phyloP scores from a whole-genome alignment of 1,284 basidiomycete species.

The Takashimella tepidaria region DNA sequence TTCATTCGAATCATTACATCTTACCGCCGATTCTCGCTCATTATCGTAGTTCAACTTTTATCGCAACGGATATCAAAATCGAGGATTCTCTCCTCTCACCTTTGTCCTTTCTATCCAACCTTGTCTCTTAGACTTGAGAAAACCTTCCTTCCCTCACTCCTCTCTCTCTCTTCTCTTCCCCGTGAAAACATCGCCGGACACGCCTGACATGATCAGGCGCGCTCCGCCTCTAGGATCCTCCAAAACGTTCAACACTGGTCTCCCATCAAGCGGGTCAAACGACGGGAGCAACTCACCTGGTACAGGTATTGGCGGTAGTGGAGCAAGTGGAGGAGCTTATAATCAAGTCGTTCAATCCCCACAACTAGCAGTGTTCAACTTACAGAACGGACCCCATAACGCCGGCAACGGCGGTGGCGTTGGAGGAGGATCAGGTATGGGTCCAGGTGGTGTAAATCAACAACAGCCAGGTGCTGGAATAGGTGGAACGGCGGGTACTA shows the following conservation, averaged over 20 bases:
- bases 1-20: too few species aligned
- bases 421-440: conserved; percentile 4
- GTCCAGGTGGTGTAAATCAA: not conserved
- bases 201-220: not conserved
- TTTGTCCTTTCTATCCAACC: too few species aligned
- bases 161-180: too few species aligned
- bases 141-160: too few species aligned
- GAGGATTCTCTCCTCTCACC: too few species aligned
- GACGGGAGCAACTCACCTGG: not conserved
- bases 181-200: too few species aligned
- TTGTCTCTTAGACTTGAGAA: too few species aligned
- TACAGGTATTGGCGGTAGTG: not conserved
- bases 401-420: not conserved
- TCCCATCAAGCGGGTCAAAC: not conserved
- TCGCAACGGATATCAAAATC: too few species aligned
- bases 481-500: not conserved
- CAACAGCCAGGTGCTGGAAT: not conserved
- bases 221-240: not conserved
- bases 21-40: too few species aligned
- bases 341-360: not conserved
- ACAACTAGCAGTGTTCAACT: not conserved
- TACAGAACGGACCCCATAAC: not conserved
- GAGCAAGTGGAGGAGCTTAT: not conserved
- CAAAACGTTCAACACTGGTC: not conserved
- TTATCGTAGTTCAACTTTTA: too few species aligned